These are phyloP conservation scores for Astrothelium subdiscretum DNA, from an alignment of 495 filamentous ascomycete genomes.

Conservation along the genomic window DNA sequence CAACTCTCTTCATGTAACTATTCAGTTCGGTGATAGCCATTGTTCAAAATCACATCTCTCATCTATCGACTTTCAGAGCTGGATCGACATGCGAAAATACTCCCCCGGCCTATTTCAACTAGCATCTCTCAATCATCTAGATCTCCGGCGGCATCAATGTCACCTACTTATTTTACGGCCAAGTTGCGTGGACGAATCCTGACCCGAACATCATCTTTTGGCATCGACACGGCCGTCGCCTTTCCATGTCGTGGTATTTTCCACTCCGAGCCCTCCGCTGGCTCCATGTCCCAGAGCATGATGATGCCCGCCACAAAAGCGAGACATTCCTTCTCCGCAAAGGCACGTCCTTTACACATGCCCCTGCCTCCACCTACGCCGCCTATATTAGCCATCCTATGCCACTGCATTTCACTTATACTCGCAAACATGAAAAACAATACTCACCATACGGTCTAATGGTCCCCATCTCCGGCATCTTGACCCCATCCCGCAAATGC, in stretches of 20 bases:
- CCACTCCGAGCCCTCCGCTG: slow-evolving; percentile 19
- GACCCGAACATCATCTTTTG: slow-evolving; percentile 20
- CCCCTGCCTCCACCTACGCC: slow-evolving; percentile 14
- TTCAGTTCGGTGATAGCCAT: too few species aligned
- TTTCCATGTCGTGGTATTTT: slow-evolving; percentile 22
- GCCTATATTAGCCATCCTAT: background rate
- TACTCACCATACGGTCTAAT: slow-evolving; percentile 35
- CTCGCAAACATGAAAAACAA: too few species aligned
- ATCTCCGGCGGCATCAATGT: too few species aligned
- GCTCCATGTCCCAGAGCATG: slow-evolving; percentile 31
- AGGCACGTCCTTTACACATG: slow-evolving; percentile 27
- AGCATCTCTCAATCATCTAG: too few species aligned
- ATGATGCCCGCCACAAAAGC: slow-evolving; percentile 29
- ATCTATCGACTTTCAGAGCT: too few species aligned
- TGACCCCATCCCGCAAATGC: slow-evolving; percentile 30
- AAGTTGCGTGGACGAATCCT: background rate
- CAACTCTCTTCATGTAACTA: too few species aligned
- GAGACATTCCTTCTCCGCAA: slow-evolving; percentile 28
- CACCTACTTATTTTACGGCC: background rate
- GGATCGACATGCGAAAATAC: too few species aligned
- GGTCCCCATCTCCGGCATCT: slow-evolving; percentile 21
- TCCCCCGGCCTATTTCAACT: too few species aligned
- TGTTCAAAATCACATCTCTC: too few species aligned
- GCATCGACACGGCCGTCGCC: slow-evolving; percentile 20
- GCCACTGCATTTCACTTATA: too few species aligned